Evolutionary conservation across 805 yeast species (phyloP), one percentile per base, ranked within the genome.

Genomic region (Starmera pachycereana): DNA sequence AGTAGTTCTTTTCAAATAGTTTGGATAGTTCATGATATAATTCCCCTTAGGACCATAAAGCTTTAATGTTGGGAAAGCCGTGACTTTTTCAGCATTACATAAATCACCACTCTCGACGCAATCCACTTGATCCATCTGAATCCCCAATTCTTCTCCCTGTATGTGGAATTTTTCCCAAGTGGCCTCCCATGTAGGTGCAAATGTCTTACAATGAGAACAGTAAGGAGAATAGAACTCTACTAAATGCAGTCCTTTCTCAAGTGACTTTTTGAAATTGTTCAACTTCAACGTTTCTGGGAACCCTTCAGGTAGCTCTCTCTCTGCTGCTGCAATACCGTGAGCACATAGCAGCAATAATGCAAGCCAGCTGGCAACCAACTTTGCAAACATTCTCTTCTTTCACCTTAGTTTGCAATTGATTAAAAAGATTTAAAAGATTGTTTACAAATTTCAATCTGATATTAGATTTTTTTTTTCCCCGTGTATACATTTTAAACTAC

Each of bases 161-260:
- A 60, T 56, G 31, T 68, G 58, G 49, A 74, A 71, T 4, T 59
- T 56, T 19, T 64, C 50, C 62, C 76, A 84, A 0, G 90, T 72
- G 41, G 71, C 66, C 43, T 76, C 72, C 97, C 97, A 92, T 8
- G 63, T 69, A 2, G 98, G 97, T 2, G 85, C 92, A 39, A 92
- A 62, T 8, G 63, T 67, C 45, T 65, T 71, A 62, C 98, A 92
- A 60, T 90, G 97, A 8, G 65, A 57, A 57, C 98, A 92, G 52
- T 80, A 80, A 0, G 98, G 98, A 29, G 96, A 86, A 56, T 62
- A 92, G 61, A 87, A 89, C 61, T 90, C 96, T 29, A 90, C 79
- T 53, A 90, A 69, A 52, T 88, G 81, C 16, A 78, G 61, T 3
- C 81, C 81, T 9, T 67, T 60, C 14, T 65, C 54, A n/a, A 76